Percentiles rank a stretch among this genome's conserved stretches.
Evolutionary conservation across 805 yeast genomes (phyloP).

Genomic region (Starmerella vaccinii): DNA sequence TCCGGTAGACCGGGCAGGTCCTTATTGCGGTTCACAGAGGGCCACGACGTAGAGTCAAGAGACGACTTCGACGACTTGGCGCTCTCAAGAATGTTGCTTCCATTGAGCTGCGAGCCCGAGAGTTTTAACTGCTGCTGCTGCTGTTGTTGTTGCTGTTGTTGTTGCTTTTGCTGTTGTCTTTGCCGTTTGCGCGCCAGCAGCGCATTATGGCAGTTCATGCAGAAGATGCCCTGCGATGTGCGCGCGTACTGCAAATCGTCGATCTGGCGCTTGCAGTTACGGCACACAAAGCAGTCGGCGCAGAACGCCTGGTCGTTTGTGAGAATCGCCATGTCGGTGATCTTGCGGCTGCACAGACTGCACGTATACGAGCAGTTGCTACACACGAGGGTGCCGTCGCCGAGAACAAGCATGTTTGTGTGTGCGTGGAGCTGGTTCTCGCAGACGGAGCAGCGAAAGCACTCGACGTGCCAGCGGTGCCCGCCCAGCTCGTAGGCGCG

Average conservation of each 20-base stretch:
- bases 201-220: slow-evolving; percentile 85
- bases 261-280: slow-evolving; percentile 74
- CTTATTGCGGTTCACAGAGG: not conserved
- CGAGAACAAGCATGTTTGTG: slow-evolving; percentile 80
- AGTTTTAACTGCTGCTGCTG: not conserved
- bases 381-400: slow-evolving; percentile 86
- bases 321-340: slow-evolving; percentile 84
- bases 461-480: slow-evolving; percentile 90
- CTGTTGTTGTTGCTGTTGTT: slow-evolving; percentile 47
- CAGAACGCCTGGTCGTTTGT: slow-evolving; percentile 96
- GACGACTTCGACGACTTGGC: slow-evolving; percentile 1
- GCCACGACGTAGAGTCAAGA: slow-evolving; percentile 1
- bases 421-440: slow-evolving; percentile 67
- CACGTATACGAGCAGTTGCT: slow-evolving; percentile 88
- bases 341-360: slow-evolving; percentile 71
- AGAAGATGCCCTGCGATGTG: slow-evolving; percentile 83
- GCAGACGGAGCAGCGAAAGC: slow-evolving; percentile 86
- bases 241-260: slow-evolving; percentile 86
- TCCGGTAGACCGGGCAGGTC: not conserved
- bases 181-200: slow-evolving; percentile 64
- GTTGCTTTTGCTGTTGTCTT: slow-evolving; percentile 41
- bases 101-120: not conserved
- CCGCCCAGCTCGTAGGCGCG: slow-evolving; percentile 93
- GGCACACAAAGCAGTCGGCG: slow-evolving; percentile 77
- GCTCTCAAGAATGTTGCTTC: not conserved